phyloP scores from a whole-genome alignment of 2,329 filamentous ascomycete genomes.

The Fusarium sp. region DNA sequence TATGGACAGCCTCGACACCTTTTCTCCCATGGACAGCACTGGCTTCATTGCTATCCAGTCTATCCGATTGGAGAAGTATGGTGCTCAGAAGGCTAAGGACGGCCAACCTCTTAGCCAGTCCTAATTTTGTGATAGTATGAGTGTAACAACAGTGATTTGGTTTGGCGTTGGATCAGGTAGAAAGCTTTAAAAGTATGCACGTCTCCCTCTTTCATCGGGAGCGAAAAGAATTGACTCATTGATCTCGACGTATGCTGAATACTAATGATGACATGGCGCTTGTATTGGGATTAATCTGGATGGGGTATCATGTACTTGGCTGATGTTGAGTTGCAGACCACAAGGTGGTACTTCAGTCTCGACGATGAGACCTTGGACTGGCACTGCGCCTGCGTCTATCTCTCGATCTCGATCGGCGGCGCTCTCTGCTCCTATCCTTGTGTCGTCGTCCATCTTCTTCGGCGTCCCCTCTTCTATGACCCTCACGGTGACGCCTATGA shows the following conservation, averaged over 20 bases:
- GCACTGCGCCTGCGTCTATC: conserved; percentile 33
- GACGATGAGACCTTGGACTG: conserved; percentile 27
- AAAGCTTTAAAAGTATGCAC: conserved; percentile 12
- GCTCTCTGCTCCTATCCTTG: conserved; percentile 41
- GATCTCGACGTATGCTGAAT: conserved; percentile 1
- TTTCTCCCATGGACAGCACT: conserved; percentile 76
- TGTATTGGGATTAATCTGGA: not conserved
- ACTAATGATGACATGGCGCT: not conserved
- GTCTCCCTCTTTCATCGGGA: not conserved
- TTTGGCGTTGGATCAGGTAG: conserved; percentile 28
- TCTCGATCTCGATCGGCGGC: conserved; percentile 39
- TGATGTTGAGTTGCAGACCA: not conserved
- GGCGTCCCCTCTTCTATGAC: conserved; percentile 12
- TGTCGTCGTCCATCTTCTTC: conserved; percentile 33
- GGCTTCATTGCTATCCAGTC: conserved; percentile 67
- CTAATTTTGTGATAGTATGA: conserved; percentile 1
- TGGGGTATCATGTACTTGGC: conserved; percentile 29
- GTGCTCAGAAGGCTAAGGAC: conserved; percentile 49
- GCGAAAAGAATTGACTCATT: conserved; percentile 6
- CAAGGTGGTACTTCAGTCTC: conserved; percentile 11
- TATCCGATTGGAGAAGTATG: conserved; percentile 61
- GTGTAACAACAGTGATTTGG: conserved; percentile 27
- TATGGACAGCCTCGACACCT: conserved; percentile 68
- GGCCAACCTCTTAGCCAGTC: conserved; percentile 49
- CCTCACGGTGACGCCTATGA: conserved; percentile 30